phyloP scores from a whole-genome alignment of 805 yeast genomes.

The Schwanniomyces polymorphus region DNA sequence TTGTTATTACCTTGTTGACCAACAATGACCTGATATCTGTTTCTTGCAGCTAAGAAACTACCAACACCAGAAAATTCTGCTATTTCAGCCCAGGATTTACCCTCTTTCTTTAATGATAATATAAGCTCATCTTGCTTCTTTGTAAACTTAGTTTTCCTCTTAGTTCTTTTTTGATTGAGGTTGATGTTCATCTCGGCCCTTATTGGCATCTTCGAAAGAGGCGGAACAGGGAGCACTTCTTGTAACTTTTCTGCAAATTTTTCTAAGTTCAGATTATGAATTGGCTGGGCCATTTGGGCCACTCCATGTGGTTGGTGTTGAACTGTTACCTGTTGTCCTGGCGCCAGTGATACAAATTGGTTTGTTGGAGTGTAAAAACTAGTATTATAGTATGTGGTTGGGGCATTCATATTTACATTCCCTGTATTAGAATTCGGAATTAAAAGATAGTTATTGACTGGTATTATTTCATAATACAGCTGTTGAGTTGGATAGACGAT shows the following conservation, averaged over 20 bases:
- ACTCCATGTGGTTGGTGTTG: conserved; percentile 4
- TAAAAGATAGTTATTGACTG: conserved; percentile 21
- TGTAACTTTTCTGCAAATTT: conserved; percentile 24
- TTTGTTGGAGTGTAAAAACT: conserved; percentile 3
- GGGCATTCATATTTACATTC: conserved; percentile 1
- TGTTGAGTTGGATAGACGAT: conserved; percentile 10
- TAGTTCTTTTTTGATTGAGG: conserved; percentile 48
- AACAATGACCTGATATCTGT: conserved; percentile 75
- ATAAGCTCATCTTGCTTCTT: conserved; percentile 68
- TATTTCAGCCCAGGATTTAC: conserved; percentile 72
- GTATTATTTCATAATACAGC: conserved; percentile 12
- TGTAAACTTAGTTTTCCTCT: conserved; percentile 68
- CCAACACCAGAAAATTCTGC: conserved; percentile 66
- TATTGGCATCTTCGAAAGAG: conserved; percentile 41
- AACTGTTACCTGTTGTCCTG: conserved; percentile 6
- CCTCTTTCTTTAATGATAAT: conserved; percentile 57
- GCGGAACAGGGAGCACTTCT: conserved; percentile 47
- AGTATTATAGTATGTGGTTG: conserved; percentile 4
- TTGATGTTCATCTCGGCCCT: conserved; percentile 44
- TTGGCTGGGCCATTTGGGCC: conserved; percentile 3
- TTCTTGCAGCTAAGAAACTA: conserved; percentile 70
- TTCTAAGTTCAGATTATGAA: neutral
- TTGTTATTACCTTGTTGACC: conserved; percentile 81
- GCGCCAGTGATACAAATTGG: conserved; percentile 6
- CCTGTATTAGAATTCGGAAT: conserved; percentile 12